Evolutionary conservation across 2,329 filamentous ascomycete species (phyloP).

Genomic region (Apiospora koreana): DNA sequence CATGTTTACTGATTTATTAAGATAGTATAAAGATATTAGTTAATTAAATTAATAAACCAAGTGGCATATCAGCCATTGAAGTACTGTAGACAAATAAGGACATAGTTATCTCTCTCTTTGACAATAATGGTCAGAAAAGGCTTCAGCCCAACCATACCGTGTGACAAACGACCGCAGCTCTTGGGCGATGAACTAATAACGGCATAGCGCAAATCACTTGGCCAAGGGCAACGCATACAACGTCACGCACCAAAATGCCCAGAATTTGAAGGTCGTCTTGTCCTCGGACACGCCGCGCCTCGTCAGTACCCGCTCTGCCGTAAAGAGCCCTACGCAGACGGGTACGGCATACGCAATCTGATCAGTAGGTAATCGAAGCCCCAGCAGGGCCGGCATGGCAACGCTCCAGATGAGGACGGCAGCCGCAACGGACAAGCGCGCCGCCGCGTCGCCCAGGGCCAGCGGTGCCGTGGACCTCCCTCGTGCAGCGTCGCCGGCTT

Average conservation of each 20-base stretch:
- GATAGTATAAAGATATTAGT: too few species aligned
- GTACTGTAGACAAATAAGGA: too few species aligned
- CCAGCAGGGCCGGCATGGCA: background rate
- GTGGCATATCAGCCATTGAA: too few species aligned
- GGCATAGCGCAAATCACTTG: too few species aligned
- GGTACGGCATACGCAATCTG: background rate
- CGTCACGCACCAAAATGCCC: background rate
- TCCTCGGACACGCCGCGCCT: background rate
- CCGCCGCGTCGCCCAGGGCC: background rate
- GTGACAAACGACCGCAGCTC: too few species aligned
- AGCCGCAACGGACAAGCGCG: background rate
- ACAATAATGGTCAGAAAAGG: too few species aligned
- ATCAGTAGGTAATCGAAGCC: background rate
- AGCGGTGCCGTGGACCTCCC: background rate
- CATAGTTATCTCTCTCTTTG: too few species aligned
- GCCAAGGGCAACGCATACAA: too few species aligned
- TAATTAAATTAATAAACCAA: too few species aligned
- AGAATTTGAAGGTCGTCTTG: background rate
- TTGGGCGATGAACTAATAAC: too few species aligned
- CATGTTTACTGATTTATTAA: too few species aligned
- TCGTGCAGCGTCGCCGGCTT: background rate
- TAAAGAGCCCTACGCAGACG: background rate
- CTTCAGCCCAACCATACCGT: too few species aligned
- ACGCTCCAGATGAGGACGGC: background rate
- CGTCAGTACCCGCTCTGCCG: background rate